Percentiles rank a stretch among this genome's conserved stretches.
Evolutionary conservation across 2,329 filamentous ascomycete species (phyloP).

Genomic region (Hypoxylon sp.): DNA sequence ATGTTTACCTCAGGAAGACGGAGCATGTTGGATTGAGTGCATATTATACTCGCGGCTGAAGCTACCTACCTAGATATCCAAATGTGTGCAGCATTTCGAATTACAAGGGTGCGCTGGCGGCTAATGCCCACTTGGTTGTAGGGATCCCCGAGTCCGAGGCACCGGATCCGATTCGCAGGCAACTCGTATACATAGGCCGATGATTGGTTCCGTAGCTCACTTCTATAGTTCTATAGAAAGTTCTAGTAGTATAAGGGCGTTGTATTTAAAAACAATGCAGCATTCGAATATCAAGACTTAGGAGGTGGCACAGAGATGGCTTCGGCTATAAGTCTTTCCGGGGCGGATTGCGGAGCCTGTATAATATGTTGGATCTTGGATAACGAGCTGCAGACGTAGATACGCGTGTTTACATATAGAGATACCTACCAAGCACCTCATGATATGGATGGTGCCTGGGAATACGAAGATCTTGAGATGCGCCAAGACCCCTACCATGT

Average conservation of each 20-base stretch:
- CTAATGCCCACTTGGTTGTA: neutral
- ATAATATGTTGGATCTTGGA: constrained; percentile 4
- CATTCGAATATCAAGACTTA: too few species aligned
- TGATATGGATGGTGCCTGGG: neutral
- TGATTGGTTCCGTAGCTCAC: neutral
- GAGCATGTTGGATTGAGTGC: neutral
- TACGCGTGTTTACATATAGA: neutral
- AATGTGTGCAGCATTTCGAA: constrained; percentile 8
- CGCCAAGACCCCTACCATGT: neutral
- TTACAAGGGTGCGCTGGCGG: constrained; percentile 15
- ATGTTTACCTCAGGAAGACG: constrained; percentile 1
- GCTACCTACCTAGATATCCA: neutral
- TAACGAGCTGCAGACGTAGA: neutral
- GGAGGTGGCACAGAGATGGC: neutral
- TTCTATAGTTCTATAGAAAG: neutral
- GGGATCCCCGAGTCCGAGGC: constrained; percentile 54
- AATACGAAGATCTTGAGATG: neutral
- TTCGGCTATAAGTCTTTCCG: neutral
- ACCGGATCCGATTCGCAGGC: constrained; percentile 6
- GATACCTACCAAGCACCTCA: neutral
- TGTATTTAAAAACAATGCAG: neutral
- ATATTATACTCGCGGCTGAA: constrained; percentile 11
- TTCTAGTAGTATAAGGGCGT: neutral
- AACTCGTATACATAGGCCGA: neutral
- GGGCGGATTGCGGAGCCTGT: constrained; percentile 3